Base-by-base conservation (phyloP, 2,329 filamentous ascomycete species). In the Fusarium sp. region DNA sequence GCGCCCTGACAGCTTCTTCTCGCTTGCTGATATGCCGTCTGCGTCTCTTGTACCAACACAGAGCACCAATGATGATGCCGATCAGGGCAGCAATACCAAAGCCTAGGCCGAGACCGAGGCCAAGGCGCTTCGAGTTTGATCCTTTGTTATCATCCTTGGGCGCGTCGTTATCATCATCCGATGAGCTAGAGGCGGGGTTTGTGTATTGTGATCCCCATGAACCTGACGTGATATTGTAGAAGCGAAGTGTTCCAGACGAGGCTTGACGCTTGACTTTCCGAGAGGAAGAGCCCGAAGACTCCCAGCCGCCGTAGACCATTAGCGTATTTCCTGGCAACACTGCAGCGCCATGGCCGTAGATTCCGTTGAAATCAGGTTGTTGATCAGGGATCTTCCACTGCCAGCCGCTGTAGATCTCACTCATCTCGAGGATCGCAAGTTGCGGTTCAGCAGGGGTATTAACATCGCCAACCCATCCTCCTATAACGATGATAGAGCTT, bases 401-500 rank as follows among this genome's bases (percentile, higher is more conserved):
- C 94, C 94, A 96, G 38, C 89, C 86, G 14, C 91, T 93, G 79
- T 94, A 96, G 8, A 91, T 91, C 69, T 91, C 88, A 12, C 92
- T 94, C 65, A 98, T 86, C 66, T 94, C 86, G 7, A 98, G 84
- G 7, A 98, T 83, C 0, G 90, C 93, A 33, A 98, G 85, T 79
- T 98, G 94, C 3, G 96, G 96, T 36, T 91, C 86, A 0, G 96
- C 96, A 3, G 95, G 89, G 38, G 91, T 92, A 14, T 85, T 87
- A 1, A 93, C 87, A 78, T 97, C 91, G 7, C 95, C 96, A 9
- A 98, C 94, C 96, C 96, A 99, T 4, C 96, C 96, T 26, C 96
- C 96, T 68, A 95, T 87, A 3, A 99, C 84, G 45, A 98, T 85
- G 14, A 98, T 85, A n/a, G 89, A 90, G 33, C 85, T 89, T 1